Conservation (phyloP, 208 protist species). For the Acanthamoeba polyphaga region DNA sequence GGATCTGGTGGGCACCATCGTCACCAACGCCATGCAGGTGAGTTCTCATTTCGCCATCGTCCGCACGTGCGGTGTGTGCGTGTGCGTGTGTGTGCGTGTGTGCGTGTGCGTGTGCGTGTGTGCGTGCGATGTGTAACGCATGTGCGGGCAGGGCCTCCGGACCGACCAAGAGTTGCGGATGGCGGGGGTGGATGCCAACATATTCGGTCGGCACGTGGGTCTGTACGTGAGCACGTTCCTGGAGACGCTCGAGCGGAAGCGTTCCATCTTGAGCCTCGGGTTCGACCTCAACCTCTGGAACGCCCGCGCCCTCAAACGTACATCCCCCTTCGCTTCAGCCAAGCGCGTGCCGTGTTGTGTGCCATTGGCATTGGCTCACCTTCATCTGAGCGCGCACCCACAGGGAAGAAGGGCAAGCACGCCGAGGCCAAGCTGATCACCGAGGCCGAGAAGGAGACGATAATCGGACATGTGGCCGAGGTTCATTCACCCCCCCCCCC, state of each 20-base stretch:
- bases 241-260: background rate
- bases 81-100: too few species aligned
- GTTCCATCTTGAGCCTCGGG: background rate
- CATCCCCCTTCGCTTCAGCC: background rate
- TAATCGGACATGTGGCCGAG: background rate
- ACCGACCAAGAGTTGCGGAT: background rate
- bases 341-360: too few species aligned
- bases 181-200: background rate
- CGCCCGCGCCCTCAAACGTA: conserved; percentile 1
- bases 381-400: background rate
- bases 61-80: too few species aligned
- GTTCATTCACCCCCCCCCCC: background rate
- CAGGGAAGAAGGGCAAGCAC: background rate
- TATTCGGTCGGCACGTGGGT: background rate
- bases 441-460: background rate
- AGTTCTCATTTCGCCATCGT: too few species aligned
- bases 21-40: conserved; percentile 2
- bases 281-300: conserved; percentile 73
- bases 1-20: background rate
- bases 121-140: too few species aligned
- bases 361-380: too few species aligned
- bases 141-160: background rate
- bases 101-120: too few species aligned
- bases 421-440: background rate
- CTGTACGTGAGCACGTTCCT: conserved; percentile 1